Percentiles rank a stretch among this genome's conserved stretches.
phyloP scores from a whole-genome alignment of 495 filamentous ascomycete genomes.

The Mycothermus thermophilus region DNA sequence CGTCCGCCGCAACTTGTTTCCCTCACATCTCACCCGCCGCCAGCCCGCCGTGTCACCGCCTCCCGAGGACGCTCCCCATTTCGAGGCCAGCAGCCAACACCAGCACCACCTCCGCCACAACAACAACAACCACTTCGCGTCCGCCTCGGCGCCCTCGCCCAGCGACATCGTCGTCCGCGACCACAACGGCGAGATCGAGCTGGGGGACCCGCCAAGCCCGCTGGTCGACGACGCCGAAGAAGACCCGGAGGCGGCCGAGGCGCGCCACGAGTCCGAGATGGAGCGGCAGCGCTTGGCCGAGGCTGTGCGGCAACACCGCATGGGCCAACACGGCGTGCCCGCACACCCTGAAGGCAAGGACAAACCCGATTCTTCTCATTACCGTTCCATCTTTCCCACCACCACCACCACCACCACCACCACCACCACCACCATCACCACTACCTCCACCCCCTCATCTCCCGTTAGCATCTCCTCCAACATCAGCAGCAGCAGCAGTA shows the following conservation, averaged over 20 bases:
- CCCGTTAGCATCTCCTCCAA: no score
- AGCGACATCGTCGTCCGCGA: constrained; percentile 65
- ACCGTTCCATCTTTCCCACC: background rate
- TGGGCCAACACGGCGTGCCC: constrained; percentile 48
- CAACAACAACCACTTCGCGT: background rate
- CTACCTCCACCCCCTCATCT: background rate
- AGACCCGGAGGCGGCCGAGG: constrained; percentile 18
- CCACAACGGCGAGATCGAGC: constrained; percentile 57
- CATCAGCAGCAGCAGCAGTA: no score
- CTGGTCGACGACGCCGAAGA: constrained; percentile 43
- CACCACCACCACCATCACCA: background rate
- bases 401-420: no score
- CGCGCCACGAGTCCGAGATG: constrained; percentile 30
- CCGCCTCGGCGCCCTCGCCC: constrained; percentile 24
- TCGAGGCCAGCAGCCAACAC: constrained; percentile 20
- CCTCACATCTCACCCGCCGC: constrained; percentile 53
- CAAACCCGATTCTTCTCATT: background rate
- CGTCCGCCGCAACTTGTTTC: constrained; percentile 64
- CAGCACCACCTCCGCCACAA: constrained; percentile 1
- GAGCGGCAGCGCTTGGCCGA: constrained; percentile 39
- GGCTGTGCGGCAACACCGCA: constrained; percentile 41
- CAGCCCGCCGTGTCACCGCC: constrained; percentile 39
- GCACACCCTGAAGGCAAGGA: constrained; percentile 52
- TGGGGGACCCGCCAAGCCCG: constrained; percentile 47
- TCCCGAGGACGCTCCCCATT: constrained; percentile 20